These are phyloP conservation scores for Pestalotiopsis fici DNA, from an alignment of 2,329 filamentous ascomycete species.

Conservation along the genomic window DNA sequence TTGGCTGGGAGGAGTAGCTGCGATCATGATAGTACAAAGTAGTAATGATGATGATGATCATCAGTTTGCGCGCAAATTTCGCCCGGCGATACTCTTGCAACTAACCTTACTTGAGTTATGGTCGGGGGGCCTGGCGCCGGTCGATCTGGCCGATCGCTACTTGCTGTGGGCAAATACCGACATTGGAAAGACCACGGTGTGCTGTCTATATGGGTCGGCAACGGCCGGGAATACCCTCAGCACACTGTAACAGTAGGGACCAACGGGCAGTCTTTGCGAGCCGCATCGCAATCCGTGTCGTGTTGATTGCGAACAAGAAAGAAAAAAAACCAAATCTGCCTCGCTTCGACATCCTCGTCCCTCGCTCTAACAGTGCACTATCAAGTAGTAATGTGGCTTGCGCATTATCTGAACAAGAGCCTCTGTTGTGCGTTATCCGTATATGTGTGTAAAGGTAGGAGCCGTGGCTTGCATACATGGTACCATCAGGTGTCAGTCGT, in stretches of 20 bases:
- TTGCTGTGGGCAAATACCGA: not conserved
- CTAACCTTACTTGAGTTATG: not conserved
- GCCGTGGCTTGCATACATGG: not conserved
- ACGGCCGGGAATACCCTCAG: not conserved
- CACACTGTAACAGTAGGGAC: not conserved
- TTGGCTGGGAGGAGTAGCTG: no score
- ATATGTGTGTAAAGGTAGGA: not conserved
- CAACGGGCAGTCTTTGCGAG: not conserved
- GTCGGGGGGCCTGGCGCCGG: not conserved
- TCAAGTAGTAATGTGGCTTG: no score
- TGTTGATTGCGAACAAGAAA: no score
- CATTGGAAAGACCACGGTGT: not conserved
- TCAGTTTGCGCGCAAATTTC: not conserved
- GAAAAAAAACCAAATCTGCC: not conserved
- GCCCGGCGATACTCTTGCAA: not conserved
- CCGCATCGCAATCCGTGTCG: not conserved
- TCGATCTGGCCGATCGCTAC: constrained; percentile 9
- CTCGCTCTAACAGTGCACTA: not conserved
- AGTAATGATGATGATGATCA: not conserved
- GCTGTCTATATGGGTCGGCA: not conserved
- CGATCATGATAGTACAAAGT: no score
- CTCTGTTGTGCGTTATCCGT: not conserved
- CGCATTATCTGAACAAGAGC: no score
- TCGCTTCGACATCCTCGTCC: not conserved
- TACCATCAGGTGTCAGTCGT: not conserved